Base-by-base conservation (phyloP, 345 rosid genomes). In the Excoecaria agallocha region DNA sequence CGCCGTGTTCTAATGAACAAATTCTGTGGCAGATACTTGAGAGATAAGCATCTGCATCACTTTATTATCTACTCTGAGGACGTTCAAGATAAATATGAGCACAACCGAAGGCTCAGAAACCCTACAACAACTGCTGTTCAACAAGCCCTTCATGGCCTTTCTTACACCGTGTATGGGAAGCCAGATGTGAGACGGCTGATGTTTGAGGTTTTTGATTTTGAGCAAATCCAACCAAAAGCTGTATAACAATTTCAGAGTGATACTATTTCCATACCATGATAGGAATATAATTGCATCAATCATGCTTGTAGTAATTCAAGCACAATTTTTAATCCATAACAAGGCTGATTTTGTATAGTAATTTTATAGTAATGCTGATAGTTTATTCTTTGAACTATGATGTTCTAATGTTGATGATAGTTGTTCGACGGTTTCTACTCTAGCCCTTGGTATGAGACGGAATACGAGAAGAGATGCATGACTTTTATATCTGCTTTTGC, bases 131-230 rank as follows among this genome's bases (percentile, higher is more conserved):
- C 97, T 0, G 92, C 97, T 13, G 91, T 88, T 60, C 97, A 95
- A 68, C 98, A 95, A 84, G 93, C 99, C 55, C 73, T 95, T 70
- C 99, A 95, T 39, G 99, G 99, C 1, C 93, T 95, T 3, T 81
- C 98, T 0, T 95, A 95, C 74, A 84, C 93, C 0, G 85, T 91
- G 49, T 92, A 92, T 4, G 98, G 99, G 22, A 91, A 92, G 74
- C 88, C 97, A 0, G 99, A 95, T 56, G 98, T 92, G 1, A 79
- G 99, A 60, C 88, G 98, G 69, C 93, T 95, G 57, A 91, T 92
- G 97, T 95, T 92, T 55, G 97, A 91, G 73, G 93, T 92, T 79
- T 95, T 95, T 64, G 96, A 95, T 85, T 95, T 95, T 7, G 99
- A 95, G 85, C 96, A 92, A 83, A 87, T 81, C 65, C 98, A 87